phyloP scores from a whole-genome alignment of 1,284 basidiomycete species.

The Cutaneotrichosporon mucoides region DNA sequence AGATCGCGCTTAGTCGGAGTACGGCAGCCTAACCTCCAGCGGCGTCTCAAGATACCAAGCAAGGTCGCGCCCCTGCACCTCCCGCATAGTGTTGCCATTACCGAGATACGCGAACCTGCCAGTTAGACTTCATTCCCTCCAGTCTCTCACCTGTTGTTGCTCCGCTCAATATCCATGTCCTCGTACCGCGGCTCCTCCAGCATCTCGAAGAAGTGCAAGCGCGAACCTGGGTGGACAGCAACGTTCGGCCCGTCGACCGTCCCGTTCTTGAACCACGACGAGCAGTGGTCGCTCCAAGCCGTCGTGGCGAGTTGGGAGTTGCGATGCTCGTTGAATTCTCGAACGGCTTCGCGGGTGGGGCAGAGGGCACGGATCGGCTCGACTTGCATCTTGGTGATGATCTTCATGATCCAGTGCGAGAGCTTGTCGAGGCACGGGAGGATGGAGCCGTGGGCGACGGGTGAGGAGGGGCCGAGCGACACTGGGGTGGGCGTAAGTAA shows the following conservation, averaged over 20 bases:
- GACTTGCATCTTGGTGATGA: constrained; percentile 12
- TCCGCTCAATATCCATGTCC: constrained; percentile 26
- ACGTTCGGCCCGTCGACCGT: constrained; percentile 9
- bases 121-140: no score
- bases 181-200: constrained; percentile 36
- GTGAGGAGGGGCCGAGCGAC: neutral
- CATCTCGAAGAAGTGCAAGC: constrained; percentile 25
- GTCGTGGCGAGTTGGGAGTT: constrained; percentile 28
- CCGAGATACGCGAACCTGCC: neutral
- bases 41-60: neutral
- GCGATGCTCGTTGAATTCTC: constrained; percentile 32
- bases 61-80: neutral
- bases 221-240: constrained; percentile 23
- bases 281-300: constrained; percentile 26
- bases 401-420: constrained; percentile 18
- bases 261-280: constrained; percentile 28
- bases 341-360: constrained; percentile 25
- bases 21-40: neutral
- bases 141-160: neutral
- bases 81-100: neutral
- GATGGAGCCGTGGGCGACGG: constrained; percentile 6
- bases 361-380: constrained; percentile 16
- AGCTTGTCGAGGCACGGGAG: constrained; percentile 23
- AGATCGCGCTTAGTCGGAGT: neutral
- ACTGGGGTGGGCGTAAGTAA: neutral